Percentiles rank a stretch among this genome's conserved stretches.
These are phyloP conservation scores for Globisporangium iwayamae DNA, from an alignment of 352 stramenopile genomes.

Conservation along the genomic window DNA sequence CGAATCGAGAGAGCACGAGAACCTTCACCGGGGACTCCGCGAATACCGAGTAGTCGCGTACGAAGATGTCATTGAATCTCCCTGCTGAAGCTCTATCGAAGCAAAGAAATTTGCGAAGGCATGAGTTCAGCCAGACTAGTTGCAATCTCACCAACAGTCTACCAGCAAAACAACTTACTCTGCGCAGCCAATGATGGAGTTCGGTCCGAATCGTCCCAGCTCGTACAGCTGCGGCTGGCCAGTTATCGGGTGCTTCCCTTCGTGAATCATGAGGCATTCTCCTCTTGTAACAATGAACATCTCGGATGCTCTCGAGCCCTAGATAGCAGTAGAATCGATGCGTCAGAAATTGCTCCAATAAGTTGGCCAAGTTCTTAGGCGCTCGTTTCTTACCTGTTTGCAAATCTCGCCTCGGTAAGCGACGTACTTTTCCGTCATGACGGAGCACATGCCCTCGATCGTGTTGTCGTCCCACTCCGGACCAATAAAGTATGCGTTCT, in stretches of 20 bases:
- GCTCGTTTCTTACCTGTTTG: conserved; percentile 46
- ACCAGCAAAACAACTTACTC: conserved; percentile 41
- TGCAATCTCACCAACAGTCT: not conserved
- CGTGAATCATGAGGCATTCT: conserved; percentile 70
- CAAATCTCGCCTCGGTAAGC: conserved; percentile 68
- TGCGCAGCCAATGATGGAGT: conserved; percentile 73
- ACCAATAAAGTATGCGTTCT: conserved; percentile 76
- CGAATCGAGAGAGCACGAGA: conserved; percentile 78
- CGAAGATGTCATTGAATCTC: conserved; percentile 79
- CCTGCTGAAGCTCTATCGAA: conserved; percentile 57
- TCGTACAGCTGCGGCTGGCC: conserved; percentile 57
- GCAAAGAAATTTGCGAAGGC: not conserved
- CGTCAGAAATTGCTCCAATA: not conserved
- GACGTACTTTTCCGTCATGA: conserved; percentile 84
- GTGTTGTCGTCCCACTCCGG: conserved; percentile 79
- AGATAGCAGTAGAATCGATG: not conserved
- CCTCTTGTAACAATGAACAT: conserved; percentile 74
- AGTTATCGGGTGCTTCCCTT: conserved; percentile 75
- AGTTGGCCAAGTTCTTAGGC: not conserved
- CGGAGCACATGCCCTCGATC: conserved; percentile 80
- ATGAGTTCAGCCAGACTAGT: not conserved
- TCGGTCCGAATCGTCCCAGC: conserved; percentile 65
- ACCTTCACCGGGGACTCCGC: conserved; percentile 74
- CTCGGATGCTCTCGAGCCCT: conserved; percentile 67
- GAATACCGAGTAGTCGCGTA: conserved; percentile 73